phyloP scores from a whole-genome alignment of 78 protist genomes.

The Protostelium mycophagum region DNA sequence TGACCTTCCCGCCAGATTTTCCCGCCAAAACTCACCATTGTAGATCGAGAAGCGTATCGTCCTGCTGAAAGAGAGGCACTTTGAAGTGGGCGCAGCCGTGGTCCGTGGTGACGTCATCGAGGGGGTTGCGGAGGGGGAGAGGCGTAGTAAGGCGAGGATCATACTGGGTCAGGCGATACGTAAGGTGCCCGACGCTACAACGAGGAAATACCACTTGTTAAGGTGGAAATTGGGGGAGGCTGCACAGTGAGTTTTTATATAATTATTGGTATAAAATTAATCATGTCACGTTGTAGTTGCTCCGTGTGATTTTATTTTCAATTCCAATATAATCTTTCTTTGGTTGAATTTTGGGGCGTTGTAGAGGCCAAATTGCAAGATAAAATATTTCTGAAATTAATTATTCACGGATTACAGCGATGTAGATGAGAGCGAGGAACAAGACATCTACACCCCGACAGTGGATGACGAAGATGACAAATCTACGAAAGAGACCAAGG shows the following conservation, averaged over 20 bases:
- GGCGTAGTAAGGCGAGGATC: neutral
- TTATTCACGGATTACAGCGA: too few relatives aligned
- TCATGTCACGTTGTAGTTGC: too few relatives aligned
- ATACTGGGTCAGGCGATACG: neutral
- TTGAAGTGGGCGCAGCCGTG: neutral
- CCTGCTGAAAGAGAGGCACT: neutral
- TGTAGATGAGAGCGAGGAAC: neutral
- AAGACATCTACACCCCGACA: neutral
- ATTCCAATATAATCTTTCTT: too few relatives aligned
- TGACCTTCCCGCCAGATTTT: neutral
- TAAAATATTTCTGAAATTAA: too few relatives aligned
- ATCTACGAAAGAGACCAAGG: neutral
- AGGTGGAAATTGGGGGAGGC: neutral
- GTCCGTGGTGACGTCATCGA: neutral
- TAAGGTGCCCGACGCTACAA: neutral
- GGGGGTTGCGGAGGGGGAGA: neutral
- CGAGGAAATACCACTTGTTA: neutral
- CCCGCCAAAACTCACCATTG: neutral
- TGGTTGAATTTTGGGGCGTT: neutral
- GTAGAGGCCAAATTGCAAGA: too few relatives aligned
- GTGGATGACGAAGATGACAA: neutral
- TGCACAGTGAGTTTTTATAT: neutral
- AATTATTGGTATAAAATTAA: too few relatives aligned
- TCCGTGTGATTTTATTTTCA: too few relatives aligned
- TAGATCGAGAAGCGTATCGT: neutral